Base-by-base conservation (phyloP, 169 alveolate genomes). In the Babesia gibsoni region DNA sequence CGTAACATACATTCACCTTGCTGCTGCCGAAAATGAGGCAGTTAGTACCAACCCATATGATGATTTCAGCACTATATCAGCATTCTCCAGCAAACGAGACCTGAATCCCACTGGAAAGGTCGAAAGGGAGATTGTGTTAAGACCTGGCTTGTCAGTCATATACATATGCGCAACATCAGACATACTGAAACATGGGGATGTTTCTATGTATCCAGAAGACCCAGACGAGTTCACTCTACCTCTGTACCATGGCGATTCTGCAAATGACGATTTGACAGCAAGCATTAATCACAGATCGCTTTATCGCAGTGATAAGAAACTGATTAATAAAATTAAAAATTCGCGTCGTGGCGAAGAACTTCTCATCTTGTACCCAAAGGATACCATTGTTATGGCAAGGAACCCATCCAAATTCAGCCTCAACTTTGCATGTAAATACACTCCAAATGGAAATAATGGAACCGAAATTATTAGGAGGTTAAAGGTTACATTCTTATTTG, bases 351-450 rank as follows among this genome's bases (percentile, higher is more conserved):
- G 59, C 4, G 48, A 46, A 6, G 23, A 68, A 46, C 46, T 39
- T 10, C 2, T 29, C 53, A 29, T 77, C 41, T 43, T 39, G 50
- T 56, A 77, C 52, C 79, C 73, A 16, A 36, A 8, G 41, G 16
- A 52, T 46, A 41, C 73, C 10, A n/a, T 65, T 4, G 45, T 77
- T 29, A 64, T 77, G 54, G 70, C 86, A 16, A 75, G 18, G 42
- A 46, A 67, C 45, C 69, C 69, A 2, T 33, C 32, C 14, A 64
- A 66, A 48, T 77, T 77, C 49, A 59, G 73, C 52, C 56, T 77
- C 27, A 77, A 77, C 61, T 54, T 54, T 20, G 80, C 75, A 36
- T 77, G 86, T 36, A 58, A 63, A 23, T 77, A 54, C 58, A 35
- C 37, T 23, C 57, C 69, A 0, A 18, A 27, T 6, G 58, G 64